Conservation (phyloP, 2,329 filamentous ascomycete species). For the Zopfia rhizophila region DNA sequence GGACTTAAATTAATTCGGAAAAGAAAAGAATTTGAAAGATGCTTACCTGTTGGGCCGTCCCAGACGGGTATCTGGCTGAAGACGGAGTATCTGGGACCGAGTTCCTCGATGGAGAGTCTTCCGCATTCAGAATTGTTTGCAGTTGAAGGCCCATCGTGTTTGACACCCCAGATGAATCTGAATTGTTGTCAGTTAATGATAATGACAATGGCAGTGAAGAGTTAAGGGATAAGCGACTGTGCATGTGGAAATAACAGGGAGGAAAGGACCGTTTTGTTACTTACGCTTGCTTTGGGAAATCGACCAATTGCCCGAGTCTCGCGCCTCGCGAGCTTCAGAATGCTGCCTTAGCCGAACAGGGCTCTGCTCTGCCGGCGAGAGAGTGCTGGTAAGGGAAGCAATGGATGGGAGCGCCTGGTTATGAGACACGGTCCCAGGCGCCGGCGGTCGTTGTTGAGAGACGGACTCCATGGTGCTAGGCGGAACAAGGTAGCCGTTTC, state of each 20-base stretch:
- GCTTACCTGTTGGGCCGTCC: conserved; percentile 39
- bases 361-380: conserved; percentile 45
- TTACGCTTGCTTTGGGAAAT: conserved; percentile 68
- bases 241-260: neutral
- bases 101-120: conserved; percentile 59
- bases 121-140: conserved; percentile 61
- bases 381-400: conserved; percentile 48
- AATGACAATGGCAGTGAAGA: neutral
- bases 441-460: conserved; percentile 37
- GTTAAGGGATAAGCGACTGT: neutral
- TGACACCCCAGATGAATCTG: conserved; percentile 55
- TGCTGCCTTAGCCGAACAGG: conserved; percentile 45
- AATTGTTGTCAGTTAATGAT: conserved; percentile 10
- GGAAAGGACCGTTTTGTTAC: conserved; percentile 12
- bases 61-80: conserved; percentile 48
- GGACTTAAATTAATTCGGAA: neutral
- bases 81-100: conserved; percentile 56
- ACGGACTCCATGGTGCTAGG: conserved; percentile 40
- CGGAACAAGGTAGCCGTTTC: conserved; percentile 14
- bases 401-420: conserved; percentile 51
- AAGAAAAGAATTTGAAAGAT: neutral
- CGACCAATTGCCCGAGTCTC: conserved; percentile 70
- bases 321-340: conserved; percentile 59
- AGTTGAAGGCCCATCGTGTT: conserved; percentile 61
- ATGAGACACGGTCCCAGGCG: conserved; percentile 38